Evolutionary conservation across 2,329 filamentous ascomycete species (phyloP), one percentile per base, ranked within the genome.

Genomic region (Hyphodiscus sp.): DNA sequence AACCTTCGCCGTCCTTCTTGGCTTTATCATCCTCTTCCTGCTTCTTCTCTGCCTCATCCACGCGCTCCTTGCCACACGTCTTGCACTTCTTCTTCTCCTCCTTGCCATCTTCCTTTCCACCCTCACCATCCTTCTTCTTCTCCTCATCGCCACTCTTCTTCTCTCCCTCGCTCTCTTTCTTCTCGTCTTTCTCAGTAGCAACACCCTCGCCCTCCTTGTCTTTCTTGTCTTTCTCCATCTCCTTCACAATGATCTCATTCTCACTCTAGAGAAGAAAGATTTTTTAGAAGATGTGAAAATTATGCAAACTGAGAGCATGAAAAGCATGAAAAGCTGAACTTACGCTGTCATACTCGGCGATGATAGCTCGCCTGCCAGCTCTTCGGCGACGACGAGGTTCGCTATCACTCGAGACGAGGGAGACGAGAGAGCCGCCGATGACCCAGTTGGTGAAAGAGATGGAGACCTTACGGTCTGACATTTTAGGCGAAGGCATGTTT

Each of bases 391-490:
- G 50, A 18, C 26, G 29, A 16, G 38, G 26, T 1, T 41, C 3
- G 51, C 18, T 18, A 19, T 20, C 42, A 13, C 47, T 30, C 1
- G 54, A 51, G 9, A 29, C 47, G 4, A 54, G 30, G 10, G 55
- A 57, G 38, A 64, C 20, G n/a, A 67, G 53, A 2, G 58, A 56
- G 42, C 65, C 64, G 16, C 64, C 64, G 11, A 65, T 52, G 2
- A 63, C 51, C 65, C 65, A 67, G 45, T 58, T 64, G n/a, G 60
- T 61, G 41, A 67, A 61, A 29, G 62, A 65, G 38, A 65, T n/a
- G 13, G 56, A 52, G 9, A 65, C 46, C 42, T 61, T 63, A 16
- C 52, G 55, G 18, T 46, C 48, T 23, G 13, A 18, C 42, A 38
- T 7, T 52, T 20, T 53, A 26, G 18, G 26, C 11, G 5, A 50